A percentile compares a stretch with the other conserved stretches of the same genome.
Conservation (phyloP, 2,329 filamentous ascomycete genomes). For the Monascus ruber region DNA sequence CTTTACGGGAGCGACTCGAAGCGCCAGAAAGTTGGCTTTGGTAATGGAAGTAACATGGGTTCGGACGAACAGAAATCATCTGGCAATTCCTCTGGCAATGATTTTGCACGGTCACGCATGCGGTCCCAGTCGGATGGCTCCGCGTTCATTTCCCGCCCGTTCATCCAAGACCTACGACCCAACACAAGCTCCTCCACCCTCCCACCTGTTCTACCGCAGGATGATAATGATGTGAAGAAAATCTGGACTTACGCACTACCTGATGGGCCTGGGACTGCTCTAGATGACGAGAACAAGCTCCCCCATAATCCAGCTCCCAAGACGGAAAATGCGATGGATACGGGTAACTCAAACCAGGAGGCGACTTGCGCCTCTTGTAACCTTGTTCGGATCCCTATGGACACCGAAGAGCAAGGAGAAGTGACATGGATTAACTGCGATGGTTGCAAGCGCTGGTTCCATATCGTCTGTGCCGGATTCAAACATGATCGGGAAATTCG, state of each 20-base stretch:
- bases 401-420: conserved; percentile 43
- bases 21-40: conserved; percentile 13
- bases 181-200: conserved; percentile 28
- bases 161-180: conserved; percentile 24
- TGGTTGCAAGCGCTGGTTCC: conserved; percentile 58
- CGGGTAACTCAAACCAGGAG: conserved; percentile 21
- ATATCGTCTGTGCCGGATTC: conserved; percentile 56
- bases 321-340: conserved; percentile 15
- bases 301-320: conserved; percentile 9
- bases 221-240: conserved; percentile 9
- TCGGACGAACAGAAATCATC: conserved; percentile 9
- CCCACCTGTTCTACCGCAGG: conserved; percentile 22
- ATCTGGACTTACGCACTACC: too few relatives aligned
- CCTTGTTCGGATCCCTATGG: conserved; percentile 40
- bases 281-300: too few relatives aligned
- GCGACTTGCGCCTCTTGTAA: conserved; percentile 48
- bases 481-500: conserved; percentile 52
- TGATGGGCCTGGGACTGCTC: too few relatives aligned
- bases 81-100: conserved; percentile 7
- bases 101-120: conserved; percentile 23
- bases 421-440: conserved; percentile 56
- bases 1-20: conserved; percentile 12
- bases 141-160: conserved; percentile 24
- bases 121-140: conserved; percentile 34
- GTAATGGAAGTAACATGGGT: conserved; percentile 6